Evolutionary conservation across 768 basidiomycete species (phyloP), one percentile per base, ranked within the genome.

Genomic region (Tephrocybe sp.): DNA sequence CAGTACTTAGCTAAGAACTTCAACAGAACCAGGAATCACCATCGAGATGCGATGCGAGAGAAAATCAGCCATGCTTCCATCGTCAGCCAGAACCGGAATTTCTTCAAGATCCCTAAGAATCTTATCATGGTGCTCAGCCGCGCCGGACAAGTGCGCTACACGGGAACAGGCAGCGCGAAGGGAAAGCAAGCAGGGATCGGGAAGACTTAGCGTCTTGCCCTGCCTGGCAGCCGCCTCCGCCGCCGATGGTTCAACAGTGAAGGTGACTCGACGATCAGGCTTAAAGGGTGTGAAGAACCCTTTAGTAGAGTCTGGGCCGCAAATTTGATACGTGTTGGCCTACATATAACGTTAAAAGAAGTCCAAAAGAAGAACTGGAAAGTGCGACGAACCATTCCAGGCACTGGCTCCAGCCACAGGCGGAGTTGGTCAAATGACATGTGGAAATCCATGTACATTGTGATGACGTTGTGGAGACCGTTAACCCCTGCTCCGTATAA

Each of bases 101-200:
- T 43, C 42, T 17, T 30, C 42, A n/a, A 43, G 6, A 43, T 43
- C 42, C 17, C 12, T 28, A 10, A 43, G n/a, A n/a, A 43, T 26
- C 24, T 25, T n/a, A 18, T 43, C 25, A 26, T 12, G 11, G 6
- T 41, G 40, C 12, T 24, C 40, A 25, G 40, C 40, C 11, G 21
- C 21, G 2, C 40, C 40, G 23, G 40, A 41, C 12, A 41, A 11
- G 7, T 41, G 21, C 20, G 40, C 40, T 7, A 41, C 40, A 24
- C 40, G 40, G 15, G 73, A 70, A 48, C 71, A 74, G 20, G 68
- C 64, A n/a, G 73, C 73, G 47, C 75, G 75, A 38, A 76, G 58
- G 5, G 55, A 54, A 23, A 74, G 64, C 50, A 70, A 69, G 11
- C 33, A 42, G 15, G 62, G 58, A 32, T 59, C 62, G 24, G 75